Percentiles rank a stretch among this genome's conserved stretches.
These are phyloP conservation scores for Candida sp. DNA, from an alignment of 1,139 yeast species.

Conservation along the genomic window DNA sequence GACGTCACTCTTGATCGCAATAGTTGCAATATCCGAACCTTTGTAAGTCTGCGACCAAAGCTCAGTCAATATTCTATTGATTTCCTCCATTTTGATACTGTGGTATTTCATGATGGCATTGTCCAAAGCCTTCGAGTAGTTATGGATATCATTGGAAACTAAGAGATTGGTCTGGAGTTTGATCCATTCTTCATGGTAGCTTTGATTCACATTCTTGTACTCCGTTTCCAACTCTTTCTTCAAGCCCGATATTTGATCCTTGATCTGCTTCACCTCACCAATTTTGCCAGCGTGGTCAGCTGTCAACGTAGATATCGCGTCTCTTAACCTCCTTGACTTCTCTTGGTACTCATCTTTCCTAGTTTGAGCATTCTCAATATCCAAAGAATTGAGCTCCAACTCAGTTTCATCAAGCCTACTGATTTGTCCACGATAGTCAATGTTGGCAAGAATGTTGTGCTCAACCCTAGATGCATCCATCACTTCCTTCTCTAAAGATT, in stretches of 20 bases:
- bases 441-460: slow-evolving; percentile 42
- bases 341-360: slow-evolving; percentile 68
- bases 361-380: slow-evolving; percentile 65
- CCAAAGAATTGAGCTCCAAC: slow-evolving; percentile 30
- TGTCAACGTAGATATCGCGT: slow-evolving; percentile 58
- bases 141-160: slow-evolving; percentile 84
- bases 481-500: slow-evolving; percentile 31
- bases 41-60: slow-evolving; percentile 94
- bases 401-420: slow-evolving; percentile 32
- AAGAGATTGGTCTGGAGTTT: slow-evolving; percentile 76
- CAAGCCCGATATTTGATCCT: slow-evolving; percentile 66
- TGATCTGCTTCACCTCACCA: slow-evolving; percentile 88
- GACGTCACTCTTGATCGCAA: slow-evolving; percentile 83
- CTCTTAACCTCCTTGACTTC: slow-evolving; percentile 58
- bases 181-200: slow-evolving; percentile 74
- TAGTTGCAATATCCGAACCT: slow-evolving; percentile 95
- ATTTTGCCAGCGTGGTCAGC: slow-evolving; percentile 75
- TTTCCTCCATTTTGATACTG: slow-evolving; percentile 89
- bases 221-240: slow-evolving; percentile 69
- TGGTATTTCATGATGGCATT: slow-evolving; percentile 95
- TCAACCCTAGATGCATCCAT: slow-evolving; percentile 40
- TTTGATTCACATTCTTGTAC: slow-evolving; percentile 65
- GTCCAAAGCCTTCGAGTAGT: slow-evolving; percentile 86
- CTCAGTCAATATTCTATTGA: slow-evolving; percentile 86
- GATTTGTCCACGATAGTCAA: slow-evolving; percentile 38